These are phyloP conservation scores for Amaranthus tricolor DNA, from an alignment of 179 eudicot species.

Conservation along the genomic window DNA sequence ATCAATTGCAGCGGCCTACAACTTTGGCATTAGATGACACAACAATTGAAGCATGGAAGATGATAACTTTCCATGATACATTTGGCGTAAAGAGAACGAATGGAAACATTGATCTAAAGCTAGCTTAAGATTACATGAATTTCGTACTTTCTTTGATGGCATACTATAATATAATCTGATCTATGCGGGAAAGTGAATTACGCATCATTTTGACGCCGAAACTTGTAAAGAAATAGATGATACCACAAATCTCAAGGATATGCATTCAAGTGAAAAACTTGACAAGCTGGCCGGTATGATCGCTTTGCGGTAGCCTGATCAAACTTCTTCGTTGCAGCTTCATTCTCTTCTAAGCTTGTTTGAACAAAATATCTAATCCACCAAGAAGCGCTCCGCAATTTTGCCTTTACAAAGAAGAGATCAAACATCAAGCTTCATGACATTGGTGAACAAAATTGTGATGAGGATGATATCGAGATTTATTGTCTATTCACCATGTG, in stretches of 20 bases:
- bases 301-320: conserved; percentile 48
- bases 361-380: conserved; percentile 63
- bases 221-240: not conserved
- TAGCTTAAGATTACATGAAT: conserved; percentile 16
- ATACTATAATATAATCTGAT: conserved; percentile 4
- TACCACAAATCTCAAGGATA: conserved; percentile 25
- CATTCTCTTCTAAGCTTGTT: conserved; percentile 63
- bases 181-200: conserved; percentile 6
- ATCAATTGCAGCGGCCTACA: too few species aligned
- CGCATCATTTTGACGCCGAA: not conserved
- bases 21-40: too few species aligned
- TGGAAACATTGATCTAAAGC: not conserved
- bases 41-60: not conserved
- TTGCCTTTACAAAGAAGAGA: conserved; percentile 35
- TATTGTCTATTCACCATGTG: not conserved
- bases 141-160: not conserved
- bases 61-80: not conserved
- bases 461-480: too few species aligned
- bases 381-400: conserved; percentile 61
- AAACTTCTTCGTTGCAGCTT: conserved; percentile 51
- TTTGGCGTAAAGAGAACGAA: not conserved
- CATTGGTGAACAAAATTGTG: too few species aligned
- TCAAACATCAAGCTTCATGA: not conserved
- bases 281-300: conserved; percentile 52
- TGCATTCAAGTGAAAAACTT: conserved; percentile 55